Evolutionary conservation across 495 filamentous ascomycete genomes (phyloP).

Genomic region (Aspergillus bridgeri): DNA sequence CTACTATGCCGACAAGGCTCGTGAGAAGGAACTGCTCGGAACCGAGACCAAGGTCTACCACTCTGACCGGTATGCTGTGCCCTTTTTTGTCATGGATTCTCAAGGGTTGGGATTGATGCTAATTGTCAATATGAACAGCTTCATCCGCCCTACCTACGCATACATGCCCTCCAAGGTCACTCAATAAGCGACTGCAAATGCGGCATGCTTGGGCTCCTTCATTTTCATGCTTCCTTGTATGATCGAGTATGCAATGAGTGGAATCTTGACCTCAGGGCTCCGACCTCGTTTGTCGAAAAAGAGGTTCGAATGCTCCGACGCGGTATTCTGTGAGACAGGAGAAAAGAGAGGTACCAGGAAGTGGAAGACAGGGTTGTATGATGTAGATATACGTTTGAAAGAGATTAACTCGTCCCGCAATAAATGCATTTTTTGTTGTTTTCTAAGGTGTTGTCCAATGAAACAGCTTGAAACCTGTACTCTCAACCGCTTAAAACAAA

Average conservation of each 20-base stretch:
- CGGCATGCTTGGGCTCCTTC: conserved; percentile 6
- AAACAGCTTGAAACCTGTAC: background rate
- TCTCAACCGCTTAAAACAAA: background rate
- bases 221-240: background rate
- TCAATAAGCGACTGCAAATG: conserved; percentile 24
- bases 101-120: conserved; percentile 5
- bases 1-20: conserved; percentile 76
- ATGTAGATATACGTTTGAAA: conserved; percentile 44
- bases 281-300: background rate
- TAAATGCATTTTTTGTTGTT: conserved; percentile 18
- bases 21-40: conserved; percentile 87
- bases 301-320: background rate
- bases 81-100: background rate
- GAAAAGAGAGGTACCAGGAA: background rate
- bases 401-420: conserved; percentile 29
- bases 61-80: conserved; percentile 68
- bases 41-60: conserved; percentile 79
- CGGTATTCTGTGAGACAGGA: background rate
- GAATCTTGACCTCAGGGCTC: background rate
- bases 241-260: background rate
- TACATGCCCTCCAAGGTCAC: conserved; percentile 42
- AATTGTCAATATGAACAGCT: conserved; percentile 25
- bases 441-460: background rate
- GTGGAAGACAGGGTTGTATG: conserved; percentile 13
- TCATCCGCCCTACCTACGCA: conserved; percentile 45